Evolutionary conservation across 768 basidiomycete genomes (phyloP).

Genomic region (Termitomyces eurrhizus): DNA sequence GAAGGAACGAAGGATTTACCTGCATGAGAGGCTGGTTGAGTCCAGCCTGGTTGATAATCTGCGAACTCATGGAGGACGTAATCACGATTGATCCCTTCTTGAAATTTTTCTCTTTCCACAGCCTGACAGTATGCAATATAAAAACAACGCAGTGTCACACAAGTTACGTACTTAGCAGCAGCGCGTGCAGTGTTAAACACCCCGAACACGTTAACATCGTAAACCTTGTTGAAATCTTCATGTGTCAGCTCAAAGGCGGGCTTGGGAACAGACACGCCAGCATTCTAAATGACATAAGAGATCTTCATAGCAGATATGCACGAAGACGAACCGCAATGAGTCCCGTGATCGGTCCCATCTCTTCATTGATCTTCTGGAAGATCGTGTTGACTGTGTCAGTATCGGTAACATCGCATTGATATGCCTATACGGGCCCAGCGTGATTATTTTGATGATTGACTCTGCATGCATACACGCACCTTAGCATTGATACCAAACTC

Average conservation of each 20-base stretch:
- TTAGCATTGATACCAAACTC: conserved; percentile 40
- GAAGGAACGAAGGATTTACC: conserved; percentile 20
- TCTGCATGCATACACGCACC: conserved; percentile 25
- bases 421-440: conserved; percentile 36
- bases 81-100: conserved; percentile 55
- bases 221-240: conserved; percentile 54
- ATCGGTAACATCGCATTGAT: conserved; percentile 57
- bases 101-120: conserved; percentile 36
- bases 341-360: conserved; percentile 46
- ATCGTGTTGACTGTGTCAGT: conserved; percentile 41
- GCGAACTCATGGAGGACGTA: conserved; percentile 63
- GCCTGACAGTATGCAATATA: conserved; percentile 21
- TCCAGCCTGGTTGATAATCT: conserved; percentile 53
- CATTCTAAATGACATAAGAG: conserved; percentile 35
- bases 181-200: conserved; percentile 63
- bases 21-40: conserved; percentile 48
- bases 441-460: neutral
- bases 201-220: conserved; percentile 58
- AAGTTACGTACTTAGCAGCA: conserved; percentile 42
- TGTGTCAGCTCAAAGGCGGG: conserved; percentile 51
- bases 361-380: conserved; percentile 44
- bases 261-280: conserved; percentile 61
- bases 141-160: too few species aligned
- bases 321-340: conserved; percentile 47
- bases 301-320: neutral